Evolutionary conservation across 73 alveolate genomes (phyloP), one percentile per base, ranked within the genome.

Genomic region (Paramecium pentaurelia): DNA sequence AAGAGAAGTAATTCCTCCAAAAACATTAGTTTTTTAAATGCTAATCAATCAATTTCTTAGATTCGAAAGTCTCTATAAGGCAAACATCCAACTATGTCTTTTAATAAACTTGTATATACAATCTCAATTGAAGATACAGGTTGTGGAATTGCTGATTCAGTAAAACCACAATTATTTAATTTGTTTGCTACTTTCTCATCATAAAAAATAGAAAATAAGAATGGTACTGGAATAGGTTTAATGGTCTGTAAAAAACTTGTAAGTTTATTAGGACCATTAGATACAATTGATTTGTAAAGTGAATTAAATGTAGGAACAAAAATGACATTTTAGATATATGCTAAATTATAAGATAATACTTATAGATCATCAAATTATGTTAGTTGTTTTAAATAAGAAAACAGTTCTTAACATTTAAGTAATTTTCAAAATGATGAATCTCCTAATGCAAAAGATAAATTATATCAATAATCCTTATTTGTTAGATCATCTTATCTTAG

Each of bases 161-260:
- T 80, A 1, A 38, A 83, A 36, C 80, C 95, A 12, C 20, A 92
- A 27, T 44, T 92, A 38, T 92, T 92, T 37, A 80, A 92, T 5
- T 28, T 92, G 83, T 92, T 54, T 42, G 92, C 93, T 44, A 75
- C 95, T 6, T 80, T 92, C 16, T 71, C 86, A 20, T 34, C 44
- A 6, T 8, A 91, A 16, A 92, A 92, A 22, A 58, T 49, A 20
- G 47, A 71, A 16, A 92, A 92, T 60, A 92, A 80, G 27, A 75
- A 51, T 59, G 95, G 95, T 10, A 86, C 87, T 20, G 95, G 95
- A 36, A 42, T 92, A 38, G 95, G 95, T 36, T 60, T 92, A 42
- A 54, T 83, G 85, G 84, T 92, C 7, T 92, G 93, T 59, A 92
- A 92, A 58, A 75, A 86, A 22, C 51, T 92, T 1, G 95, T 92